Percentiles rank a stretch among this genome's conserved stretches.
These are phyloP conservation scores for Aspergillus tubingensis DNA, from an alignment of 2,329 filamentous ascomycete genomes.

Conservation along the genomic window DNA sequence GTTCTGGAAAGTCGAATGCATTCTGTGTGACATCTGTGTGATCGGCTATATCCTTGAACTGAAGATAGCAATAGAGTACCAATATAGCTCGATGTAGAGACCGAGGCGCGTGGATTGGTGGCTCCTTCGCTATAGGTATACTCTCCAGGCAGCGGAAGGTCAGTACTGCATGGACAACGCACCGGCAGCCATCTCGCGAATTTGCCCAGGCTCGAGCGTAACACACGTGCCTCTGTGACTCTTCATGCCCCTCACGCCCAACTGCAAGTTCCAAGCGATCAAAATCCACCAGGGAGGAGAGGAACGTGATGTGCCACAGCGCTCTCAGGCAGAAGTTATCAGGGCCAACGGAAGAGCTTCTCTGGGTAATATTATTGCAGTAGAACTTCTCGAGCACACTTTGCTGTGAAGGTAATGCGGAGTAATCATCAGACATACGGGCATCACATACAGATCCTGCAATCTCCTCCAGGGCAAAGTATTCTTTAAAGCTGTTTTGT, in stretches of 20 bases:
- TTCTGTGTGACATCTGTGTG: not conserved
- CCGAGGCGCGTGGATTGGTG: constrained; percentile 29
- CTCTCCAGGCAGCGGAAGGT: constrained; percentile 25
- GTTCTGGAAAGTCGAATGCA: not conserved
- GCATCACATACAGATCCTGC: constrained; percentile 15
- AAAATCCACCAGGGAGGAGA: constrained; percentile 28
- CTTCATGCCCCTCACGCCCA: constrained; percentile 26
- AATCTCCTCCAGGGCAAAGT: constrained; percentile 24
- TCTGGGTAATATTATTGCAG: constrained; percentile 12
- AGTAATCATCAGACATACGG: not conserved
- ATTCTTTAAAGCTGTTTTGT: constrained; percentile 16
- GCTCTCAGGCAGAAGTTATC: constrained; percentile 27
- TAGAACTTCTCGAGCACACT: constrained; percentile 1
- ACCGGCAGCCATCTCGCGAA: constrained; percentile 24
- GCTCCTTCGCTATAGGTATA: constrained; percentile 23
- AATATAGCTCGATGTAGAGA: constrained; percentile 24
- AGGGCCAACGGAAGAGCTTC: constrained; percentile 5
- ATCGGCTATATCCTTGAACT: not conserved
- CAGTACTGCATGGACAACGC: constrained; percentile 25
- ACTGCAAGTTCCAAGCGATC: constrained; percentile 29
- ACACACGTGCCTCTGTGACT: constrained; percentile 16
- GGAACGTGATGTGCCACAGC: constrained; percentile 32
- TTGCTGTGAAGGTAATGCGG: constrained; percentile 12
- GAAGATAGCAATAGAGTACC: constrained; percentile 25
- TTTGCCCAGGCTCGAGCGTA: constrained; percentile 25